These are phyloP conservation scores for Pseudozyma tsukubaensis DNA, from an alignment of 1,284 basidiomycete genomes.

Conservation along the genomic window DNA sequence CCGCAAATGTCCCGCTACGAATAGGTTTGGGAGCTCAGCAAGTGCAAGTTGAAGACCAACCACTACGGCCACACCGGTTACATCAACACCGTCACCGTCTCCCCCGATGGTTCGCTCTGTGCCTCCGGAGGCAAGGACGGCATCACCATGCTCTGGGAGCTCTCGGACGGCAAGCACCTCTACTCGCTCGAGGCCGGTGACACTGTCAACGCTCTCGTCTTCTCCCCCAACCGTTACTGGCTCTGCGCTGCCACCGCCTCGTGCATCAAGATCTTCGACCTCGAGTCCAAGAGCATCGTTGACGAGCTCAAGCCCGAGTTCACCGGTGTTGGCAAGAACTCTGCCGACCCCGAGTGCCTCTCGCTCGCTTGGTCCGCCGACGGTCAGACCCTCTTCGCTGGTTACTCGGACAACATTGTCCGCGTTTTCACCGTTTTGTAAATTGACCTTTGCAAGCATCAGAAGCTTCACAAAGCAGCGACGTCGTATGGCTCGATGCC, in stretches of 20 bases:
- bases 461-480: constrained; percentile 6
- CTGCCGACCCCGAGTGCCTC: constrained; percentile 91
- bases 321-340: constrained; percentile 76
- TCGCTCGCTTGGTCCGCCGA: constrained; percentile 99
- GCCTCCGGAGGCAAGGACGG: constrained; percentile 97
- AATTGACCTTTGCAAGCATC: no score
- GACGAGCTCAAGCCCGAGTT: constrained; percentile 86
- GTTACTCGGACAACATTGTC: constrained; percentile 71
- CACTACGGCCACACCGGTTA: constrained; percentile 99
- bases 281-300: constrained; percentile 84
- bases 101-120: constrained; percentile 97
- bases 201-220: constrained; percentile 98
- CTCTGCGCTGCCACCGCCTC: constrained; percentile 97
- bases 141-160: constrained; percentile 99
- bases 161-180: constrained; percentile 99
- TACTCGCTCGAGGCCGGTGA: constrained; percentile 99
- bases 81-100: constrained; percentile 98
- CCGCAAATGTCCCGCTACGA: constrained; percentile 72
- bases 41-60: constrained; percentile 99
- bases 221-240: constrained; percentile 94
- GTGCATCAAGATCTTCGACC: constrained; percentile 84
- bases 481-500: no score
- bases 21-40: constrained; percentile 99
- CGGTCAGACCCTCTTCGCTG: constrained; percentile 91
- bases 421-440: constrained; percentile 70